phyloP scores from a whole-genome alignment of 2,329 filamentous ascomycete species.

The Botryotinia calthae region DNA sequence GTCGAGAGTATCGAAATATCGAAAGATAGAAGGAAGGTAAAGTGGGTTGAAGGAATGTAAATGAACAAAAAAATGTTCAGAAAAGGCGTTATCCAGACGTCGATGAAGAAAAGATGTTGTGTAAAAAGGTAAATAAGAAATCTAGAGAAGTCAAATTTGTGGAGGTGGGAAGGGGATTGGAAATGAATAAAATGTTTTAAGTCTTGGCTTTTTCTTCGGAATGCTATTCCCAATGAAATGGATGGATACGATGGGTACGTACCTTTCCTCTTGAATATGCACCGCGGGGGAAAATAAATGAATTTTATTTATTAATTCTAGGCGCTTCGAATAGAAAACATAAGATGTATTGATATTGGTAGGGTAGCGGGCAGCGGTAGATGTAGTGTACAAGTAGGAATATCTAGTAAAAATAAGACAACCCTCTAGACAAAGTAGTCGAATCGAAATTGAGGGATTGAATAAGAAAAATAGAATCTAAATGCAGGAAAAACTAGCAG shows the following conservation, averaged over 20 bases:
- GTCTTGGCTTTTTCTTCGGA: background rate
- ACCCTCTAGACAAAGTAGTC: background rate
- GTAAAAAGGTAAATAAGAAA: background rate
- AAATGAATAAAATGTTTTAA: background rate
- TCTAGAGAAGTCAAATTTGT: background rate
- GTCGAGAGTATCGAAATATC: background rate
- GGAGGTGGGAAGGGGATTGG: slow-evolving; percentile 5
- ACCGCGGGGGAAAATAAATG: background rate
- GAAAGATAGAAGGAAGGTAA: background rate
- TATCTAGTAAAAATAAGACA: background rate
- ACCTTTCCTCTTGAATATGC: background rate
- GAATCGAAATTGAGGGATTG: background rate
- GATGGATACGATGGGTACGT: background rate
- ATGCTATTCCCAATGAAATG: background rate
- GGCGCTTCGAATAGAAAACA: background rate
- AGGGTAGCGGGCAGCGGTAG: background rate
- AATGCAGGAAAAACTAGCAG: background rate
- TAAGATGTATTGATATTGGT: background rate
- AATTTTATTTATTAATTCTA: background rate
- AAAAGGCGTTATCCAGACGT: slow-evolving; percentile 11
- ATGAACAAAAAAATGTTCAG: slow-evolving; percentile 11
- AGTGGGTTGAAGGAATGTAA: slow-evolving; percentile 16
- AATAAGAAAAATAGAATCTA: background rate
- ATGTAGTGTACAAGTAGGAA: background rate
- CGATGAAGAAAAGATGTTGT: background rate